Percentiles rank a stretch among this genome's conserved stretches.
phyloP scores from a whole-genome alignment of 805 yeast species.

The Candida alai region DNA sequence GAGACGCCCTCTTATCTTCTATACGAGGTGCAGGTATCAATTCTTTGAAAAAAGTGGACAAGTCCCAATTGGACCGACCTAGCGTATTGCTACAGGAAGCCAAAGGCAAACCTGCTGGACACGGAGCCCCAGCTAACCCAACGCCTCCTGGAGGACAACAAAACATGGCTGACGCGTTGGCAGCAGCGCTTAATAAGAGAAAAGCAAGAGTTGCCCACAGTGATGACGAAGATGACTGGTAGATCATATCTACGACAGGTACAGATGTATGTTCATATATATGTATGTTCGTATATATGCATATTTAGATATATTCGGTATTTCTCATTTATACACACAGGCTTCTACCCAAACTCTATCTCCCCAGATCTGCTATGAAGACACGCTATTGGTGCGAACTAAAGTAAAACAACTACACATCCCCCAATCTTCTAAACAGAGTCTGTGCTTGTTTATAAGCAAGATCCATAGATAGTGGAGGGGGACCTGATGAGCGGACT shows the following conservation, averaged over 20 bases:
- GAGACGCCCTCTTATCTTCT: constrained; percentile 84
- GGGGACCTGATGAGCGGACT: no score
- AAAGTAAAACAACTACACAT: background rate
- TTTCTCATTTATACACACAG: no score
- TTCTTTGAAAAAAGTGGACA: constrained; percentile 71
- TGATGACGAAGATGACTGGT: constrained; percentile 71
- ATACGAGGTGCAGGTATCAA: constrained; percentile 79
- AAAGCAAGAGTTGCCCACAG: constrained; percentile 77
- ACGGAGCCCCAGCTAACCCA: constrained; percentile 34
- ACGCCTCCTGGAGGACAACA: no score
- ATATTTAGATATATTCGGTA: background rate
- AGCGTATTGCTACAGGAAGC: constrained; percentile 70
- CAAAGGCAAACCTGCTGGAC: constrained; percentile 47
- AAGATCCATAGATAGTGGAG: no score
- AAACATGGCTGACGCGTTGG: constrained; percentile 81
- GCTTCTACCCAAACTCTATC: no score
- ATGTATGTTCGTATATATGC: background rate
- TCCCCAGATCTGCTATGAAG: no score
- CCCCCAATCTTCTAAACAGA: no score
- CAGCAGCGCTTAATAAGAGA: constrained; percentile 78
- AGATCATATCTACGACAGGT: constrained; percentile 5
- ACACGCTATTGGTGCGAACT: background rate
- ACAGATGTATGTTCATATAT: background rate
- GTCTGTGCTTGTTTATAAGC: no score
- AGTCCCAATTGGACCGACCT: constrained; percentile 77